These are phyloP conservation scores for Pseudogymnoascus sp. DNA, from an alignment of 2,329 filamentous ascomycete species.

Conservation along the genomic window DNA sequence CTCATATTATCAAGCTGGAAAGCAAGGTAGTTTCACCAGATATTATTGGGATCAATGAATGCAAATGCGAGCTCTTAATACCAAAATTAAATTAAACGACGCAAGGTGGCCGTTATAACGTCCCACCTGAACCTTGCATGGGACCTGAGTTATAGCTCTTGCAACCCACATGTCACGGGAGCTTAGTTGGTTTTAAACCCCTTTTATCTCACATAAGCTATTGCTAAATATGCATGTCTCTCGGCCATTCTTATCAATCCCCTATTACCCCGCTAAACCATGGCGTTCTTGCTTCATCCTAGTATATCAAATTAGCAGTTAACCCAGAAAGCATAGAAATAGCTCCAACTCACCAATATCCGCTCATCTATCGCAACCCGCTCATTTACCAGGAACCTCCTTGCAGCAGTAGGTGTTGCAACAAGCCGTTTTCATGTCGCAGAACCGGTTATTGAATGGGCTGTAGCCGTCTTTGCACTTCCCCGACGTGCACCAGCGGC, in stretches of 20 bases:
- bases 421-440: background rate
- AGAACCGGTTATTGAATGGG: background rate
- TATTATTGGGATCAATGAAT: background rate
- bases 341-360: background rate
- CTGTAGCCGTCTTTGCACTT: background rate
- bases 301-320: background rate
- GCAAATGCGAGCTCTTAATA: background rate
- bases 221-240: background rate
- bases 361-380: background rate
- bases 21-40: background rate
- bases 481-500: background rate
- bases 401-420: slow-evolving; percentile 1
- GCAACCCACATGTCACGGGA: background rate
- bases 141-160: background rate
- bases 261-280: background rate
- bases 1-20: background rate
- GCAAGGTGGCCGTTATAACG: background rate
- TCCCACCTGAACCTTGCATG: background rate
- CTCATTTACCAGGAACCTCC: background rate
- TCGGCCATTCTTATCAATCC: background rate
- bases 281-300: background rate
- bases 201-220: background rate
- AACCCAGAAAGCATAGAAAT: too few relatives aligned
- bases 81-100: background rate
- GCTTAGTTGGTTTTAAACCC: background rate